Evolutionary conservation across 108 stramenopile species (phyloP).

Genomic region (Pseudonitzschia multiseries): DNA sequence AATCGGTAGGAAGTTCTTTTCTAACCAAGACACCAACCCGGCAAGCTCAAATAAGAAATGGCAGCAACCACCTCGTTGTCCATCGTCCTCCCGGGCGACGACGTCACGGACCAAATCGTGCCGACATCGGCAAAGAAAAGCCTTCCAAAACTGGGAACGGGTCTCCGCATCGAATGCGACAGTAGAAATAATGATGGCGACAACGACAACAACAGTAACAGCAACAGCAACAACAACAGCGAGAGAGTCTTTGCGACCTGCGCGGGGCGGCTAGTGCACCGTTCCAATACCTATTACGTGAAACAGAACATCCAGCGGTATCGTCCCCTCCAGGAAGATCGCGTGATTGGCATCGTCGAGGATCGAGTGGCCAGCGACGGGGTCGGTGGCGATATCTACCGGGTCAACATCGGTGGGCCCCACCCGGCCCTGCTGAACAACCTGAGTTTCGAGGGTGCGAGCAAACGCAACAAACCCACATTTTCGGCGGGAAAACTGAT

Average conservation of each 20-base stretch:
- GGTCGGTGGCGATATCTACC: constrained; percentile 69
- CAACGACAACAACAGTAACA: background rate
- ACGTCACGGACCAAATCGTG: constrained; percentile 39
- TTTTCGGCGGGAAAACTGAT: constrained; percentile 63
- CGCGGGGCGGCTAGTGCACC: constrained; percentile 43
- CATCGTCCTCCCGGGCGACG: constrained; percentile 54
- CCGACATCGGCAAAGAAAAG: background rate
- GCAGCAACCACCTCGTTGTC: constrained; percentile 10
- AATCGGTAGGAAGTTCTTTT: no score
- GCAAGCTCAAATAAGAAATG: background rate
- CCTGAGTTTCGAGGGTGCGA: constrained; percentile 79
- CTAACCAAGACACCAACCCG: no score
- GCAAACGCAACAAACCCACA: constrained; percentile 79
- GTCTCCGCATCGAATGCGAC: constrained; percentile 23
- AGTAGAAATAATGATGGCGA: no score
- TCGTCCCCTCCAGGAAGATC: constrained; percentile 58
- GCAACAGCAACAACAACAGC: background rate
- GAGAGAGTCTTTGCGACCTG: constrained; percentile 39
- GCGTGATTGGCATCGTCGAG: constrained; percentile 81
- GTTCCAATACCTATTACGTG: constrained; percentile 36
- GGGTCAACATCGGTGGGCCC: constrained; percentile 75
- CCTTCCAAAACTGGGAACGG: constrained; percentile 42
- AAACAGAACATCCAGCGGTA: constrained; percentile 46
- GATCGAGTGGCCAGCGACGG: constrained; percentile 69
- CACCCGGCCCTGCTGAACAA: constrained; percentile 62